Conservation (phyloP, 495 filamentous ascomycete genomes). For the Hypoxylon rickii region DNA sequence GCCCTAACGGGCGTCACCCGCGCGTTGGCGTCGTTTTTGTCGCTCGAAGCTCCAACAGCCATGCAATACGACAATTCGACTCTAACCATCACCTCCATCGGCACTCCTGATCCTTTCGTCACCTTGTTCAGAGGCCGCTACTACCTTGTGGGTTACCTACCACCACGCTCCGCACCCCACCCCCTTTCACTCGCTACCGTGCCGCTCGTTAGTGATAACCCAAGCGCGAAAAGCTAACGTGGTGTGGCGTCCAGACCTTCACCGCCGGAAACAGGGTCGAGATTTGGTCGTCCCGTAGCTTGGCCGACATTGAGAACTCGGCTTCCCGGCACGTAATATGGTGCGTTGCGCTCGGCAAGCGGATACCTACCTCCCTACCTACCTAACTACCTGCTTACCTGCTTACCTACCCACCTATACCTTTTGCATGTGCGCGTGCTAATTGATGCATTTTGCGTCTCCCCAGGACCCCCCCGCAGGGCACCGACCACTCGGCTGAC, state of each 20-base stretch:
- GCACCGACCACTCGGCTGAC: constrained; percentile 38
- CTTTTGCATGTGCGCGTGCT: too few species aligned
- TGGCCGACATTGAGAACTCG: constrained; percentile 36
- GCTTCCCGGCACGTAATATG: constrained; percentile 37
- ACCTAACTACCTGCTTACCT: too few species aligned
- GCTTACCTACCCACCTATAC: too few species aligned
- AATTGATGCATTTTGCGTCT: background rate
- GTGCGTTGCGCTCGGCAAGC: constrained; percentile 9
- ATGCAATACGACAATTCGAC: constrained; percentile 39
- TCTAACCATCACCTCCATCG: constrained; percentile 35
- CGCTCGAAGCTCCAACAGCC: constrained; percentile 20
- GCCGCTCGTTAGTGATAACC: too few species aligned
- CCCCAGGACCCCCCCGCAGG: constrained; percentile 35
- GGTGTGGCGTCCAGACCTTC: constrained; percentile 32
- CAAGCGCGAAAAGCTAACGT: constrained; percentile 18
- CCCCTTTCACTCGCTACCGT: too few species aligned
- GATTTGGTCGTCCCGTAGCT: constrained; percentile 38
- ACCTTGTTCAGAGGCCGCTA: constrained; percentile 31
- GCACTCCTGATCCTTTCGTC: constrained; percentile 40
- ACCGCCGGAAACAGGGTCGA: constrained; percentile 40
- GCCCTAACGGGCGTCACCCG: constrained; percentile 24
- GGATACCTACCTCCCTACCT: too few species aligned
- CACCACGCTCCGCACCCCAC: too few species aligned
- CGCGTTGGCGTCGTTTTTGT: constrained; percentile 28
- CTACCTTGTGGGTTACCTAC: constrained; percentile 29